A percentile compares a stretch with the other conserved stretches of the same genome.
Conservation (phyloP, 768 basidiomycete genomes). For the Boletellus sp. region DNA sequence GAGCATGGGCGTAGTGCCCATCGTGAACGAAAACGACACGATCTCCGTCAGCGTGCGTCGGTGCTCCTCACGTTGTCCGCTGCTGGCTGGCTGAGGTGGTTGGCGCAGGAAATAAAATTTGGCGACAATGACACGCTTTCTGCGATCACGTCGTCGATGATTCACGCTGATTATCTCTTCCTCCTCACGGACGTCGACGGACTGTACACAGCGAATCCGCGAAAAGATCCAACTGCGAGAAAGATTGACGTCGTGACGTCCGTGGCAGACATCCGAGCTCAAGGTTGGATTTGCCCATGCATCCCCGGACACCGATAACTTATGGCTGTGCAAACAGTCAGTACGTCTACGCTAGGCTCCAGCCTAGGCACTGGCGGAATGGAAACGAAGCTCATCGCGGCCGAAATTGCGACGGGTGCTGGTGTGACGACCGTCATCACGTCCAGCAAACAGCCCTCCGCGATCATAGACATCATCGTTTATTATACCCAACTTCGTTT, state of each 20-base stretch:
- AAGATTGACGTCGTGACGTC: conserved; percentile 82
- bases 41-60: conserved; percentile 89
- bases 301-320: background rate
- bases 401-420: conserved; percentile 93
- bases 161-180: conserved; percentile 96
- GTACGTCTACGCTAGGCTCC: conserved; percentile 88
- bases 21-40: conserved; percentile 99
- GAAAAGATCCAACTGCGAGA: conserved; percentile 80
- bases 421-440: conserved; percentile 91
- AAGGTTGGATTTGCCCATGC: conserved; percentile 50
- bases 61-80: background rate
- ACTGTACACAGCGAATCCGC: conserved; percentile 91
- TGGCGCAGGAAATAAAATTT: conserved; percentile 92
- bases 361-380: conserved; percentile 96
- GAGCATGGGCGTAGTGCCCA: conserved; percentile 92
- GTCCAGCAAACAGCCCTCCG: conserved; percentile 73
- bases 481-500: conserved; percentile 53
- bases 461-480: conserved; percentile 78
- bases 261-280: conserved; percentile 70
- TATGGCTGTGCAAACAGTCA: conserved; percentile 49
- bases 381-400: conserved; percentile 98
- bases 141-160: conserved; percentile 95
- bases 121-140: conserved; percentile 98
- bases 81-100: conserved; percentile 2
- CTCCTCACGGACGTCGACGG: conserved; percentile 96